Conservation (phyloP, 2,329 filamentous ascomycete species). For the Clarireedia sp. region DNA sequence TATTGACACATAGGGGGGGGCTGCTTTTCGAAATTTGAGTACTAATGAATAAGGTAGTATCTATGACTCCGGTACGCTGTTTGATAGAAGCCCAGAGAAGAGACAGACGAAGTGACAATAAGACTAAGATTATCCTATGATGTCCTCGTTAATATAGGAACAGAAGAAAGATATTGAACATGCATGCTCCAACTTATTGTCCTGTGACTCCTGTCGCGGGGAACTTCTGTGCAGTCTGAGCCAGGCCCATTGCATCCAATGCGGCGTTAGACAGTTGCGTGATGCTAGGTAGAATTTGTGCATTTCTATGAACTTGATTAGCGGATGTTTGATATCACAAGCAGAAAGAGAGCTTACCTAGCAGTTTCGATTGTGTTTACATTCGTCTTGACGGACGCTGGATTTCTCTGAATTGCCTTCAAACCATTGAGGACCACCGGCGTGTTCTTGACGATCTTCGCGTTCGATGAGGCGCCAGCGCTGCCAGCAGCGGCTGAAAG, state of each 20-base stretch:
- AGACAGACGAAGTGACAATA: background rate
- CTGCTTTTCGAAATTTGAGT: too few species aligned
- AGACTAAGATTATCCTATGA: background rate
- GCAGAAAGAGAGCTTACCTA: background rate
- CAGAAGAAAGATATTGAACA: background rate
- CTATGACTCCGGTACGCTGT: too few species aligned
- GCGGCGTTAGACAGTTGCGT: constrained; percentile 23
- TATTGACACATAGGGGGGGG: too few species aligned
- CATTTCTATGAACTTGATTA: constrained; percentile 15
- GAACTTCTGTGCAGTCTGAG: constrained; percentile 16
- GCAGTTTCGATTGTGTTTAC: constrained; percentile 10
- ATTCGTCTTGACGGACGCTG: background rate
- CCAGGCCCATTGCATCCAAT: constrained; percentile 13
- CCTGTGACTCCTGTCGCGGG: constrained; percentile 19
- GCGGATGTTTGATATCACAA: background rate
- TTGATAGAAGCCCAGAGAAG: background rate
- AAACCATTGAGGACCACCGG: constrained; percentile 20
- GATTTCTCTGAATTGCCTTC: constrained; percentile 15
- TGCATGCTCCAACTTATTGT: background rate
- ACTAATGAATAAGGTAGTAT: too few species aligned
- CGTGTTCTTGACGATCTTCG: constrained; percentile 23
- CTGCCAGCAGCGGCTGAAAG: constrained; percentile 18
- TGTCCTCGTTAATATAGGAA: background rate
- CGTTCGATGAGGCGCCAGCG: constrained; percentile 16
- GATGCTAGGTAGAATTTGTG: constrained; percentile 25